Evolutionary conservation across 805 yeast species (phyloP).

Genomic region (Saturnispora ahearnii): DNA sequence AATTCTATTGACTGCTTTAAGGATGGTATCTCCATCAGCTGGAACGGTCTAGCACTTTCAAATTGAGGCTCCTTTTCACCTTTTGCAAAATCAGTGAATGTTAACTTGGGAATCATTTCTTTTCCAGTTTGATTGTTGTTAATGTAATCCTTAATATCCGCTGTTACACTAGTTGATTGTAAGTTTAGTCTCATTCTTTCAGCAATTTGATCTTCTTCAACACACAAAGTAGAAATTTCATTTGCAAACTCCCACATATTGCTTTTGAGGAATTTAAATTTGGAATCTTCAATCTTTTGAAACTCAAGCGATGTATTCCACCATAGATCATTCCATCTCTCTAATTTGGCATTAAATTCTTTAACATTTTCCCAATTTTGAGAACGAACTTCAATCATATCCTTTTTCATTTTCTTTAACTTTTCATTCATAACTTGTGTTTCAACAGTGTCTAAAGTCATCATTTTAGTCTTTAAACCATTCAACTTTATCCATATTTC

Average conservation of each 20-base stretch:
- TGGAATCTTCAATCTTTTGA: slow-evolving; percentile 63
- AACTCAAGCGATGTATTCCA: slow-evolving; percentile 47
- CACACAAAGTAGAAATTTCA: slow-evolving; percentile 64
- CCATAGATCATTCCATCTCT: slow-evolving; percentile 70
- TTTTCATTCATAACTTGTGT: slow-evolving; percentile 51
- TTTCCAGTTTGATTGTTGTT: slow-evolving; percentile 55
- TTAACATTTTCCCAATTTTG: slow-evolving; percentile 51
- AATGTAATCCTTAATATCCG: slow-evolving; percentile 50
- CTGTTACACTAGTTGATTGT: slow-evolving; percentile 56
- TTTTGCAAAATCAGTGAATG: slow-evolving; percentile 50
- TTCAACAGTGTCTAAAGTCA: slow-evolving; percentile 67
- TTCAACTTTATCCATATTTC: slow-evolving; percentile 50
- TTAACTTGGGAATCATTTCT: slow-evolving; percentile 48
- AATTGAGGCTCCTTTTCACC: slow-evolving; percentile 14
- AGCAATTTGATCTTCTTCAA: slow-evolving; percentile 66
- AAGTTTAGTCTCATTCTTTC: slow-evolving; percentile 59
- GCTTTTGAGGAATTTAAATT: slow-evolving; percentile 58
- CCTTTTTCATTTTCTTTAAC: slow-evolving; percentile 38
- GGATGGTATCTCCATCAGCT: slow-evolving; percentile 15
- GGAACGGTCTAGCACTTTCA: slow-evolving; percentile 8
- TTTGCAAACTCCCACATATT: slow-evolving; percentile 76
- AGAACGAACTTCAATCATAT: slow-evolving; percentile 35
- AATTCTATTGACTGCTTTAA: slow-evolving; percentile 7
- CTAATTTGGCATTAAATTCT: slow-evolving; percentile 46
- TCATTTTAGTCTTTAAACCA: slow-evolving; percentile 50